Conservation (phyloP, 2,329 filamentous ascomycete genomes). For the Piedraia hortae region DNA sequence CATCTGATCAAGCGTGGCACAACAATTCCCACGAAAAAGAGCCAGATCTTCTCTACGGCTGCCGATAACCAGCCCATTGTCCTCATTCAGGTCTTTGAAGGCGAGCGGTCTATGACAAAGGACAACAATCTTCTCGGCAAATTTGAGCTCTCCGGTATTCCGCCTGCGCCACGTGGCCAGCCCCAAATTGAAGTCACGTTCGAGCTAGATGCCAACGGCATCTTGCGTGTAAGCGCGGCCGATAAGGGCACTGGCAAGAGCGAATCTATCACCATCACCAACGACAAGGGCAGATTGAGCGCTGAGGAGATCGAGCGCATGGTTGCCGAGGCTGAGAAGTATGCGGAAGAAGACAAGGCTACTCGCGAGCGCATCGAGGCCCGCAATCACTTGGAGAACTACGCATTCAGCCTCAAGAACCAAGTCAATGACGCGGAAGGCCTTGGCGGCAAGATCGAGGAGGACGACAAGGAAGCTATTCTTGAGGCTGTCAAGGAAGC, state of each 20-base stretch:
- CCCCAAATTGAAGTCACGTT: constrained; percentile 97
- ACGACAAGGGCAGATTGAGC: constrained; percentile 94
- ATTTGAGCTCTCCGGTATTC: constrained; percentile 92
- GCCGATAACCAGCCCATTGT: constrained; percentile 96
- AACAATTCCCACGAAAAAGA: constrained; percentile 98
- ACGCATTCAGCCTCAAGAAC: constrained; percentile 97
- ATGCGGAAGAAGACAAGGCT: constrained; percentile 96
- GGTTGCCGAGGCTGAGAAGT: constrained; percentile 95
- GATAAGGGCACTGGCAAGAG: constrained; percentile 97
- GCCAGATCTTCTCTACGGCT: constrained; percentile 89
- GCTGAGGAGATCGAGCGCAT: constrained; percentile 97
- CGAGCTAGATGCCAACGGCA: constrained; percentile 94
- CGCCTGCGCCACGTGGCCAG: constrained; percentile 79
- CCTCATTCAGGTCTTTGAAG: constrained; percentile 98
- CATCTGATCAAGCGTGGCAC: constrained; percentile 97
- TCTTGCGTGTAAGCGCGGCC: constrained; percentile 80
- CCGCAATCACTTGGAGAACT: constrained; percentile 94
- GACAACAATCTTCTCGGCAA: constrained; percentile 66
- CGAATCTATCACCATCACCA: constrained; percentile 95
- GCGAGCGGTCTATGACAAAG: constrained; percentile 37
- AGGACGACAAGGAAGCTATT: constrained; percentile 93
- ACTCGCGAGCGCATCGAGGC: constrained; percentile 91
- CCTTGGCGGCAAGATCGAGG: constrained; percentile 92
- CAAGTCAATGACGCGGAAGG: constrained; percentile 92
- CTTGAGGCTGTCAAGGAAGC: constrained; percentile 92